Evolutionary conservation across 768 basidiomycete genomes (phyloP), one percentile per base, ranked within the genome.

Genomic region (Artomyces pyxidatus): DNA sequence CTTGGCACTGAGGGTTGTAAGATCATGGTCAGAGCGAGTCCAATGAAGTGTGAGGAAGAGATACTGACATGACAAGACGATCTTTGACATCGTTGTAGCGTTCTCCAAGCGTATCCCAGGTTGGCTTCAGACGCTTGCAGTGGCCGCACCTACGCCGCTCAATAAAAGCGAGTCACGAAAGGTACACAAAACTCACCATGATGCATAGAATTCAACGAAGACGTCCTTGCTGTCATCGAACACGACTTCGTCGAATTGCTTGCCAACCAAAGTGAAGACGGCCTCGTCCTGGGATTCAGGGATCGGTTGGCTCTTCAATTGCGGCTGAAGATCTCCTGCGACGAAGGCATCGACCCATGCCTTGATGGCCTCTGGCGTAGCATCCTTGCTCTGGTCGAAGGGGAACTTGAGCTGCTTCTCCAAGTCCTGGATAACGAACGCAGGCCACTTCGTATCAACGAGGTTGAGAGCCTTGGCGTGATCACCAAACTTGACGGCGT

Each of bases 51-150:
- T 19, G n/a, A 9, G 42, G 16, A 14, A 0, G 9, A 25, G 23
- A 21, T 4, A 67, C 77, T 44, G 65, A 94, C 92, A 95, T 92
- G 58, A 80, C 57, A 48, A 96, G 59, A 30, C 76, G 77, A 61
- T 92, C 84, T 68, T 85, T 83, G 64, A 83, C 72, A 46, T 72
- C 64, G 40, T 80, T 77, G 68, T 83, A 98, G 62, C 85, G 85
- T 62, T 94, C 87, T 48, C 78, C 96, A 30, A 99, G 80, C 22
- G 73, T 77, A 52, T 97, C 94, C 91, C 92, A 99, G 35, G 71
- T 88, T 11, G 96, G 95, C 65, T 87, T 88, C 58, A 99, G 80
- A 59, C 93, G 91, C 71, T 96, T 96, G 85, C 92, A 94, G 78
- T 93, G 91, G 38, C 88, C 88, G 61, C 88, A 90, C 84, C 85